phyloP scores from a whole-genome alignment of 1,284 basidiomycete species.

The Tilletia horrida region DNA sequence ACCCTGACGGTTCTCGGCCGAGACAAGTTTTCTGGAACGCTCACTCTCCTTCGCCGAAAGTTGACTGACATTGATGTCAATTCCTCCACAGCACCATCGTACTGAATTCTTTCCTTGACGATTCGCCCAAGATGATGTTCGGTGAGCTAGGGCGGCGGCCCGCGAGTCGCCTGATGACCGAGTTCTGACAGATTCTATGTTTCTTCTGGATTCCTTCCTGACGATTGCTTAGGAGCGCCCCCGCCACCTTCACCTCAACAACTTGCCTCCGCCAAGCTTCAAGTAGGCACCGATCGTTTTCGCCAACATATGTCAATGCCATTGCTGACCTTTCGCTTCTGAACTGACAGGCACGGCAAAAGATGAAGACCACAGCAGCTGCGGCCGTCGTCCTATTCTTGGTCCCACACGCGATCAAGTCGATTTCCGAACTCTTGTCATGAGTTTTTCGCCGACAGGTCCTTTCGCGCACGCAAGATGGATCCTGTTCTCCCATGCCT shows the following conservation, averaged over 20 bases:
- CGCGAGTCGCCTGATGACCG: no score
- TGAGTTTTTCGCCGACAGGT: neutral
- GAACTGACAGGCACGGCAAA: neutral
- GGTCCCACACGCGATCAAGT: neutral
- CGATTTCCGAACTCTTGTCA: neutral
- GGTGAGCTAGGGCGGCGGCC: neutral
- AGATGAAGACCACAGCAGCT: neutral
- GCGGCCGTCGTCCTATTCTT: neutral
- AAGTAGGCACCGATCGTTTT: neutral
- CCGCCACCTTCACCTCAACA: constrained; percentile 1
- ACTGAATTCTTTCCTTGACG: neutral
- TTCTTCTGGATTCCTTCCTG: neutral
- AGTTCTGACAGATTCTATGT: no score
- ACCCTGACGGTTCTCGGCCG: no score
- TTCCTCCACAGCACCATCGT: neutral
- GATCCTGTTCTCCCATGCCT: no score
- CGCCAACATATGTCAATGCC: neutral
- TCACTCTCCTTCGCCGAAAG: neutral
- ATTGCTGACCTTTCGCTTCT: constrained; percentile 1
- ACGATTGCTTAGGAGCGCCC: neutral
- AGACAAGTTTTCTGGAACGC: no score
- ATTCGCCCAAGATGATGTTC: constrained; percentile 9
- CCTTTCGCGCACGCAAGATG: no score
- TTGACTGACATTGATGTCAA: no score
- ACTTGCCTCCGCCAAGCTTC: neutral